Conservation (phyloP, 2,329 filamentous ascomycete species). For the Basipetospora sp. region DNA sequence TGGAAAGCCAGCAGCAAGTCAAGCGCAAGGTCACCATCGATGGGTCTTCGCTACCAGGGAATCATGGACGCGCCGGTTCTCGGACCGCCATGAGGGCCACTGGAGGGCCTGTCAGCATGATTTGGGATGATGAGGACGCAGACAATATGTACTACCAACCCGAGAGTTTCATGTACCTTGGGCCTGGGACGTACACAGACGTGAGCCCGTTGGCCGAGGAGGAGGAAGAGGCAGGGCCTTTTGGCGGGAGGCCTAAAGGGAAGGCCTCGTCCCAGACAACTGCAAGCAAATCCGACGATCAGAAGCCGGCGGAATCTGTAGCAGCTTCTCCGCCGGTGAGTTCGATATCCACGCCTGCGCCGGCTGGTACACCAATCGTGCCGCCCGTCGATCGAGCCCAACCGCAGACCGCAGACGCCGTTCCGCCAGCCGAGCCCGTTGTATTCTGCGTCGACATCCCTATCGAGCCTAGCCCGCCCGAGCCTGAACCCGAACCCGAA, state of each 20-base stretch:
- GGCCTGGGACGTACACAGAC: slow-evolving; percentile 30
- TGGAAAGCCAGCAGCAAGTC: slow-evolving; percentile 36
- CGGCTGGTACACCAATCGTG: not conserved
- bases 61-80: slow-evolving; percentile 1
- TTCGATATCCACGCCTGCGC: slow-evolving; percentile 1
- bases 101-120: slow-evolving; percentile 10
- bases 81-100: slow-evolving; percentile 11
- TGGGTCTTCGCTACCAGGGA: slow-evolving; percentile 1
- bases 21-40: slow-evolving; percentile 17
- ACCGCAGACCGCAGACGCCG: not conserved
- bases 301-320: not conserved
- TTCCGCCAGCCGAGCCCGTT: not conserved
- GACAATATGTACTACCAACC: slow-evolving; percentile 31
- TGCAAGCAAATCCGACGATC: not conserved
- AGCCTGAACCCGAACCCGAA: no score
- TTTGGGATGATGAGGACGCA: slow-evolving; percentile 17
- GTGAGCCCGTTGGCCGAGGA: slow-evolving; percentile 28
- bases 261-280: not conserved
- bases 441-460: not conserved
- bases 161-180: slow-evolving; percentile 38
- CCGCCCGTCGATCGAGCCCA: not conserved
- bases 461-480: no score
- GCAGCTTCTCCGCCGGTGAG: slow-evolving; percentile 1
- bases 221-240: slow-evolving; percentile 16
- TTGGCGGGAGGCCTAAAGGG: not conserved